A percentile compares a stretch with the other conserved stretches of the same genome.
Conservation (phyloP, 495 filamentous ascomycete genomes). For the Apodospora peruviana region DNA sequence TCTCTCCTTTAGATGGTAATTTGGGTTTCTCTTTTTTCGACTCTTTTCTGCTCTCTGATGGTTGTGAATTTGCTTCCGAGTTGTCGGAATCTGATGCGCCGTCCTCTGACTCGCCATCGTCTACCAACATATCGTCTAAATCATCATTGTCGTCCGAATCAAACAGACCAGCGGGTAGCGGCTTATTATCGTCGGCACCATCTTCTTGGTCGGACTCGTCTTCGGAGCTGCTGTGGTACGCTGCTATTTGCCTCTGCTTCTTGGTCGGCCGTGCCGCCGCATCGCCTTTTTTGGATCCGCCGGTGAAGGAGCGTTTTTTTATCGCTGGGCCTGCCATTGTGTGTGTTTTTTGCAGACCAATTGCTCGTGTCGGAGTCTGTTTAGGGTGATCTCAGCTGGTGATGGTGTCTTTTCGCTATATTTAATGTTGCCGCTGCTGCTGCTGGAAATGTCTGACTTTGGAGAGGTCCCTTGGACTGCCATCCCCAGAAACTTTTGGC, state of each 20-base stretch:
- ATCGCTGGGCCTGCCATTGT: conserved; percentile 25
- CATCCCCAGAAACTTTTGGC: conserved; percentile 32
- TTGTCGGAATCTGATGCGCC: conserved; percentile 33
- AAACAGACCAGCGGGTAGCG: conserved; percentile 59
- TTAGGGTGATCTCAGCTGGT: background rate
- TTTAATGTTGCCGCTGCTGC: background rate
- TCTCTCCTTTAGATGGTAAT: too few species aligned
- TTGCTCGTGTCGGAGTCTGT: background rate
- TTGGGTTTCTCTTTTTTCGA: conserved; percentile 15
- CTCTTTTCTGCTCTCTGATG: conserved; percentile 1
- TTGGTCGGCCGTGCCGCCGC: conserved; percentile 48
- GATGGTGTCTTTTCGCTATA: background rate
- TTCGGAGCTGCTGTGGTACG: conserved; percentile 70
- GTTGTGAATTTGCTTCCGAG: conserved; percentile 36
- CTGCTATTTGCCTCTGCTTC: conserved; percentile 63
- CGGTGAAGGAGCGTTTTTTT: conserved; percentile 34
- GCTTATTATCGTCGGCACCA: conserved; percentile 31
- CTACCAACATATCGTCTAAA: conserved; percentile 38
- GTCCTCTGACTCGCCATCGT: conserved; percentile 37
- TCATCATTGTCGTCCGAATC: conserved; percentile 61
- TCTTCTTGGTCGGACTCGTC: conserved; percentile 45
- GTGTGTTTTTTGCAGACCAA: conserved; percentile 10
- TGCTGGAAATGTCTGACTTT: background rate
- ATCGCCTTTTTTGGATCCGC: conserved; percentile 51
- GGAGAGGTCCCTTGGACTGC: conserved; percentile 2